Conservation (phyloP, 1,139 yeast species). For the Suhomyces anneliseae region DNA sequence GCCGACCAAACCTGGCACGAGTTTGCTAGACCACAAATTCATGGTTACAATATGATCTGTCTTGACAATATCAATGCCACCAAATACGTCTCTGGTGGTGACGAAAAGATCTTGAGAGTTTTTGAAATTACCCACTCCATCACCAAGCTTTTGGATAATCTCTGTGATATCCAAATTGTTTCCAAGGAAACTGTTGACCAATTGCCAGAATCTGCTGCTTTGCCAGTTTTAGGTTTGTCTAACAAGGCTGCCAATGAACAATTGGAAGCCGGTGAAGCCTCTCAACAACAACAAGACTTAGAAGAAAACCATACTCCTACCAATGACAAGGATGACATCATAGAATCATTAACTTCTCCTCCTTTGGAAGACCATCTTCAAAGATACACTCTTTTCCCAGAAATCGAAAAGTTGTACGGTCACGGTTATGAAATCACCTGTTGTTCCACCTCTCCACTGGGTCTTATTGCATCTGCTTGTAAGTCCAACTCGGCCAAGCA, state of each 20-base stretch:
- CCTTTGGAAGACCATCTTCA: constrained; percentile 91
- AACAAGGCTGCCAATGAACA: constrained; percentile 75
- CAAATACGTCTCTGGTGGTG: constrained; percentile 89
- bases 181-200: constrained; percentile 19
- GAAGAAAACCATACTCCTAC: constrained; percentile 38
- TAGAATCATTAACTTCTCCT: constrained; percentile 52
- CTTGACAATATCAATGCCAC: constrained; percentile 61
- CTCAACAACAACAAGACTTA: constrained; percentile 34
- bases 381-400: constrained; percentile 92
- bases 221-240: constrained; percentile 92
- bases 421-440: constrained; percentile 95
- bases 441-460: constrained; percentile 68
- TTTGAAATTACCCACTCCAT: constrained; percentile 89
- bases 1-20: constrained; percentile 69
- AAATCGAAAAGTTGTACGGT: constrained; percentile 89
- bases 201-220: constrained; percentile 78
- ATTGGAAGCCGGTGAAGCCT: constrained; percentile 41
- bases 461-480: constrained; percentile 88
- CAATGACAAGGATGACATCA: constrained; percentile 43
- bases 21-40: constrained; percentile 95
- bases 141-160: constrained; percentile 55
- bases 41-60: constrained; percentile 95
- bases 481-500: constrained; percentile 80
- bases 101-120: constrained; percentile 87
- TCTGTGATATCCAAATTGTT: constrained; percentile 47